Conservation (phyloP, 495 filamentous ascomycete genomes). For the Penicillium tannophilum region DNA sequence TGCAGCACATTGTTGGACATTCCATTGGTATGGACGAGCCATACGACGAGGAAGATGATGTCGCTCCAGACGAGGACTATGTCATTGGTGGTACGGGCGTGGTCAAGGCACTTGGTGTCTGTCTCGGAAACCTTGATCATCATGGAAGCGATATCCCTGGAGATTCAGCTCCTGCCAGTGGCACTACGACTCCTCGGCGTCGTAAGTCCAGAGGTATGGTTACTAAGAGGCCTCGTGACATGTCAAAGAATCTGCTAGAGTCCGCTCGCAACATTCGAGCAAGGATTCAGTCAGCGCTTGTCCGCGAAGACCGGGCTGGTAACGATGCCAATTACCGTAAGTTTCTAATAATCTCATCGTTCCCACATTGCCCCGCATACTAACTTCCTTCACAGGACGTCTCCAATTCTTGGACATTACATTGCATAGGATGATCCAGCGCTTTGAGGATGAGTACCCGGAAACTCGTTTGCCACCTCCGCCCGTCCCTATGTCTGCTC, state of each 20-base stretch:
- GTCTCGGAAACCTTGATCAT: constrained; percentile 68
- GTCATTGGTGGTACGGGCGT: constrained; percentile 95
- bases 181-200: constrained; percentile 55
- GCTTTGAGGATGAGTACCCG: constrained; percentile 95
- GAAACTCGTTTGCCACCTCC: constrained; percentile 66
- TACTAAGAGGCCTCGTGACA: constrained; percentile 76
- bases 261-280: constrained; percentile 86
- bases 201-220: constrained; percentile 44
- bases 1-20: constrained; percentile 65
- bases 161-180: constrained; percentile 48
- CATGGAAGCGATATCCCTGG: constrained; percentile 41
- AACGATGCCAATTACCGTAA: constrained; percentile 76
- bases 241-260: constrained; percentile 84
- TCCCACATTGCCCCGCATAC: background rate
- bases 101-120: constrained; percentile 89
- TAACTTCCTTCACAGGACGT: constrained; percentile 53
- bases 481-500: constrained; percentile 20
- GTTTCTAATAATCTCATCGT: constrained; percentile 29
- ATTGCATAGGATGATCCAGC: constrained; percentile 84
- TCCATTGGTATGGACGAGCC: constrained; percentile 36
- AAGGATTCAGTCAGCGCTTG: constrained; percentile 80
- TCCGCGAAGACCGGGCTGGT: constrained; percentile 68
- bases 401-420: constrained; percentile 90
- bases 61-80: constrained; percentile 88
- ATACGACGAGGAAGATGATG: constrained; percentile 65